Percentiles rank a stretch among this genome's conserved stretches.
Conservation (phyloP, 2,329 filamentous ascomycete species). For the Pseudonectria foliicola region DNA sequence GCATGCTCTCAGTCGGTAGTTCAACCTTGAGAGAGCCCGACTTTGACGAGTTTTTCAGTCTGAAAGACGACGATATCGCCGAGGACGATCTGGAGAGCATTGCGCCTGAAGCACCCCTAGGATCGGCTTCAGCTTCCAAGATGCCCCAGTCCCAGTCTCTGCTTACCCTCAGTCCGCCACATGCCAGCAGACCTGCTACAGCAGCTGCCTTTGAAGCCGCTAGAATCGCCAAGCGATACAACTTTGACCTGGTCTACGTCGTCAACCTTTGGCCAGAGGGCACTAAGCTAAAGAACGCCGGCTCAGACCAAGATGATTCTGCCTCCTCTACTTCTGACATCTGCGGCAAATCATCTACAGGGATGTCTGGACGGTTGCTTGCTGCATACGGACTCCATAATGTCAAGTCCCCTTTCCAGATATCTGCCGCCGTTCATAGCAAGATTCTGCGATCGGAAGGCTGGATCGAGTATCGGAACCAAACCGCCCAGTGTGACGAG, state of each 20-base stretch:
- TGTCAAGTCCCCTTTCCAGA: conserved; percentile 44
- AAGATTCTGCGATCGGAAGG: conserved; percentile 41
- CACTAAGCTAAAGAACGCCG: conserved; percentile 7
- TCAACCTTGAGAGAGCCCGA: conserved; percentile 42
- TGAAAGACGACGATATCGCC: conserved; percentile 53
- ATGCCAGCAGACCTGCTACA: conserved; percentile 35
- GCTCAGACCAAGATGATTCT: conserved; percentile 5
- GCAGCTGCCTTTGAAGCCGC: conserved; percentile 48
- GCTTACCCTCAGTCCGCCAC: conserved; percentile 39
- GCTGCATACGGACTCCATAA: conserved; percentile 48
- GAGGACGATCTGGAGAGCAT: conserved; percentile 29
- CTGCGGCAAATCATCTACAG: conserved; percentile 7
- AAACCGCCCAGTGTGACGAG: conserved; percentile 34
- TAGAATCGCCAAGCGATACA: conserved; percentile 47
- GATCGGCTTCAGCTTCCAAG: conserved; percentile 14
- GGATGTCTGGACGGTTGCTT: conserved; percentile 43
- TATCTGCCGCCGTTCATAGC: conserved; percentile 42
- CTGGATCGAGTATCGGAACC: conserved; percentile 47
- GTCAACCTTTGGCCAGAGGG: conserved; percentile 48
- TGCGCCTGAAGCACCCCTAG: conserved; percentile 5
- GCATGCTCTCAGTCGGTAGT: conserved; percentile 21
- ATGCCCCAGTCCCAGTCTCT: conserved; percentile 24
- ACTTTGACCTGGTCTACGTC: conserved; percentile 53
- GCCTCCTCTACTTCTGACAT: conserved; percentile 5
- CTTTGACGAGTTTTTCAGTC: conserved; percentile 45